These are phyloP conservation scores for Moniliophthora roreri DNA, from an alignment of 1,284 basidiomycete genomes.

Conservation along the genomic window DNA sequence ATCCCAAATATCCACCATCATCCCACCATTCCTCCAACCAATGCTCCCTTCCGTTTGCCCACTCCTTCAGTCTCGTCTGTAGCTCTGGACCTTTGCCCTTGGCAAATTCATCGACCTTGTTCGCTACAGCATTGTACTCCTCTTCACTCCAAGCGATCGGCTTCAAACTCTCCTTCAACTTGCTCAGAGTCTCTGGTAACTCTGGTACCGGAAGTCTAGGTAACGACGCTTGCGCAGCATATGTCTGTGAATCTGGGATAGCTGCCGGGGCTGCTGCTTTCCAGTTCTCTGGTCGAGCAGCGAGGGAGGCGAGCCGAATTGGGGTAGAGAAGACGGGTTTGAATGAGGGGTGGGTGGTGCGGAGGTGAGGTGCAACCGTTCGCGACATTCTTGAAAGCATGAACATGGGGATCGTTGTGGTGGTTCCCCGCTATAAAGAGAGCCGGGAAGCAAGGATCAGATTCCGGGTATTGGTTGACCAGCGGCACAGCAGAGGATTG, in stretches of 20 bases:
- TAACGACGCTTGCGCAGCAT: conserved; percentile 41
- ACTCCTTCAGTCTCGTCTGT: conserved; percentile 55
- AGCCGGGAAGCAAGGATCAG: too few species aligned
- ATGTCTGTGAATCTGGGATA: conserved; percentile 39
- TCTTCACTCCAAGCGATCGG: conserved; percentile 63
- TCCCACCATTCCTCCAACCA: conserved; percentile 90
- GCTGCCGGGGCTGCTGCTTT: conserved; percentile 49
- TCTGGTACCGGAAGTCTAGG: conserved; percentile 66
- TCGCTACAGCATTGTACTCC: conserved; percentile 52
- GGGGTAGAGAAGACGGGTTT: background rate
- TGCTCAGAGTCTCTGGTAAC: conserved; percentile 54
- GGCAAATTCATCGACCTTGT: conserved; percentile 67
- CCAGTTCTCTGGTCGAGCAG: conserved; percentile 42
- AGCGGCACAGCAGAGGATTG: too few species aligned
- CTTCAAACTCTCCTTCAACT: conserved; percentile 58
- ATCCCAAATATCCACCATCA: conserved; percentile 66
- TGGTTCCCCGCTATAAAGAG: too few species aligned
- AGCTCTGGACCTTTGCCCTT: conserved; percentile 49
- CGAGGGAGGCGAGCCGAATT: conserved; percentile 2
- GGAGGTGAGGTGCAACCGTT: background rate
- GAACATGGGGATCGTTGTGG: background rate
- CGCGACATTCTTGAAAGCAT: background rate
- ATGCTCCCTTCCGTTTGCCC: conserved; percentile 52
- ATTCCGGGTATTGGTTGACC: too few species aligned
- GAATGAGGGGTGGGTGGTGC: background rate